These are phyloP conservation scores for Sporisorium scitamineum DNA, from an alignment of 1,284 basidiomycete species.

Conservation along the genomic window DNA sequence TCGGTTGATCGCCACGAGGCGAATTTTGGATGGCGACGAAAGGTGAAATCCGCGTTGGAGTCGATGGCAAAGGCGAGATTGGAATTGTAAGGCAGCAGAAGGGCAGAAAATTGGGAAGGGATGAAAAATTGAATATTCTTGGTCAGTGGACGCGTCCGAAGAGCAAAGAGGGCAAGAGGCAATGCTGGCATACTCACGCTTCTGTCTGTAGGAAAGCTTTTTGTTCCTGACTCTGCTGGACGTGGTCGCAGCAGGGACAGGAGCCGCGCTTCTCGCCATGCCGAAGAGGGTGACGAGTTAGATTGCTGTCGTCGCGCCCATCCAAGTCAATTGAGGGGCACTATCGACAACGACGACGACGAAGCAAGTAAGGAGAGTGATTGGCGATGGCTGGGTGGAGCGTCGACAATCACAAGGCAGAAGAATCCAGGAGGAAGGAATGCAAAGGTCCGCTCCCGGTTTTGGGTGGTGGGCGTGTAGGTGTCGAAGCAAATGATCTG, in stretches of 20 bases:
- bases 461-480: not conserved
- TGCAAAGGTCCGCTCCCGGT: constrained; percentile 26
- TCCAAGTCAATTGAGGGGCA: constrained; percentile 39
- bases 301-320: constrained; percentile 43
- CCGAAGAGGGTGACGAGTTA: constrained; percentile 47
- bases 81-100: constrained; percentile 15
- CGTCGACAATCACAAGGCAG: constrained; percentile 3
- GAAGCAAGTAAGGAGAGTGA: not conserved
- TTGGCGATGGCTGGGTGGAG: constrained; percentile 5
- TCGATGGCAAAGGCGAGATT: not conserved
- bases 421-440: constrained; percentile 29
- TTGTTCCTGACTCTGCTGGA: constrained; percentile 65
- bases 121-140: constrained; percentile 1
- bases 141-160: constrained; percentile 21
- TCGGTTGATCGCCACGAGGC: constrained; percentile 28
- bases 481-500: too few species aligned
- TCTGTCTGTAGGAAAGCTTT: constrained; percentile 62
- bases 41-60: constrained; percentile 1
- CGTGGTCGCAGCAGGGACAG: constrained; percentile 53
- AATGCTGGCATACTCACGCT: constrained; percentile 44
- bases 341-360: constrained; percentile 24
- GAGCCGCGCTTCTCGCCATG: constrained; percentile 53
- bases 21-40: constrained; percentile 18
- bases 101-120: constrained; percentile 1
- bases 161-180: not conserved